Percentiles rank a stretch among this genome's conserved stretches.
Conservation (phyloP, 495 filamentous ascomycete species). For the Hypoxylon rickii region DNA sequence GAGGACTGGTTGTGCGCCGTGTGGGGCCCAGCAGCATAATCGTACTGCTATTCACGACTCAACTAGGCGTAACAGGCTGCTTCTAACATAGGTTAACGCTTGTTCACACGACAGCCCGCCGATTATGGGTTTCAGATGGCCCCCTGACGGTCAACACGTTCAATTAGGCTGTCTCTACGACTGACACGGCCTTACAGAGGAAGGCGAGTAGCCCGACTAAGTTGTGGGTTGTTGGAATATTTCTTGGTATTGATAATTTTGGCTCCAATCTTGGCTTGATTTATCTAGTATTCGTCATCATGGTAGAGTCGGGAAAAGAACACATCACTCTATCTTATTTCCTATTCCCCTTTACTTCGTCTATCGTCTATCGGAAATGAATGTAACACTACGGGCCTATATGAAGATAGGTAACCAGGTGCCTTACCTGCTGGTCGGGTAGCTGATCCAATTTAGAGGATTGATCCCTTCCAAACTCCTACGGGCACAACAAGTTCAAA, state of each 20-base stretch:
- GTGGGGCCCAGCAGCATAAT: conserved; percentile 46
- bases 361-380: conserved; percentile 5
- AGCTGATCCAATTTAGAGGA: conserved; percentile 8
- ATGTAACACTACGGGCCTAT: conserved; percentile 30
- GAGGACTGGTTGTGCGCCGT: conserved; percentile 53
- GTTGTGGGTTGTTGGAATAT: too few relatives aligned
- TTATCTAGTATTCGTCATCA: background rate
- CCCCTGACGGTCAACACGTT: too few relatives aligned
- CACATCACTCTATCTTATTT: conserved; percentile 11
- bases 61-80: too few relatives aligned
- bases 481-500: background rate
- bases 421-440: conserved; percentile 20
- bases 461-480: background rate
- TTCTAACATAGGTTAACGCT: too few relatives aligned
- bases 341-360: background rate
- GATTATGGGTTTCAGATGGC: too few relatives aligned
- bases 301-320: conserved; percentile 21
- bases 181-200: background rate
- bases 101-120: too few relatives aligned
- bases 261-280: too few relatives aligned
- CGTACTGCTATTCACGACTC: too few relatives aligned
- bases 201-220: background rate
- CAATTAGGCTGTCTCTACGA: background rate
- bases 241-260: too few relatives aligned
- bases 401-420: conserved; percentile 18